A percentile compares a stretch with the other conserved stretches of the same genome.
Conservation (phyloP, 2,329 filamentous ascomycete species). For the Dactylellina leptospora region DNA sequence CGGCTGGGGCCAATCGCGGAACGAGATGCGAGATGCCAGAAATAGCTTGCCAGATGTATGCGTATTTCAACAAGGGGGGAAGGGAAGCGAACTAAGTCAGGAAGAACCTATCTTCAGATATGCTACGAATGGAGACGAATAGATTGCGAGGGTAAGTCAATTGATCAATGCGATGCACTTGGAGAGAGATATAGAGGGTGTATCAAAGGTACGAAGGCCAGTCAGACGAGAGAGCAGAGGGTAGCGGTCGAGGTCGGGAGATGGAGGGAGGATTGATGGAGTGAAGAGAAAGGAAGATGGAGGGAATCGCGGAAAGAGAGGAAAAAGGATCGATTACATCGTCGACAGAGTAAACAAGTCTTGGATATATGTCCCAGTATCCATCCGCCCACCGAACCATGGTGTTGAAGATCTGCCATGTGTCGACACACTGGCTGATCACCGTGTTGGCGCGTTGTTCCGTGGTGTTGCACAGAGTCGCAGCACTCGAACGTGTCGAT, state of each 20-base stretch:
- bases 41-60: conserved; percentile 26
- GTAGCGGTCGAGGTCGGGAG: conserved; percentile 3
- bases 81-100: conserved; percentile 15
- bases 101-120: conserved; percentile 17
- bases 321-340: background rate
- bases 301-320: background rate
- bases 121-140: conserved; percentile 8
- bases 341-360: background rate
- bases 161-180: background rate
- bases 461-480: too few species aligned
- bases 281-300: conserved; percentile 14
- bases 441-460: too few species aligned
- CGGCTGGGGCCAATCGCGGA: conserved; percentile 26
- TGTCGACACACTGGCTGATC: conserved; percentile 26
- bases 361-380: conserved; percentile 10
- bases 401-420: conserved; percentile 33
- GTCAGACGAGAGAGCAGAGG: conserved; percentile 10
- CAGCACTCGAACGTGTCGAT: too few species aligned
- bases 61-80: conserved; percentile 30
- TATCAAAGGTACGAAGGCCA: background rate
- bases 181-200: conserved; percentile 11
- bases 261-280: conserved; percentile 25
- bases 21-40: conserved; percentile 28
- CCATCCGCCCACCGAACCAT: background rate
- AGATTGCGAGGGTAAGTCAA: conserved; percentile 8